These are phyloP conservation scores for Trametes cingulata DNA, from an alignment of 768 basidiomycete species.

Conservation along the genomic window DNA sequence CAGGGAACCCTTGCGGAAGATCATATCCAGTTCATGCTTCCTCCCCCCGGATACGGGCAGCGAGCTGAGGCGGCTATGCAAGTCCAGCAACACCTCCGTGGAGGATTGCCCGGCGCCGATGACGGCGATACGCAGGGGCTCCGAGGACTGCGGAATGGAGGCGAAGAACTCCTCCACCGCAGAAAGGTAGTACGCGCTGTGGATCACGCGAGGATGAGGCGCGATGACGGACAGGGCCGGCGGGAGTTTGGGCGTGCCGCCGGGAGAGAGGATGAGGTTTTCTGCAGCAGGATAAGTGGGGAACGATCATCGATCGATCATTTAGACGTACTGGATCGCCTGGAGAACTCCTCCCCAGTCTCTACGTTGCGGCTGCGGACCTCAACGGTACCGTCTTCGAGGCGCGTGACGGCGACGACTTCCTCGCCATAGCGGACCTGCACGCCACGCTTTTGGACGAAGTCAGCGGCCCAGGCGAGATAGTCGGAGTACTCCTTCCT, in stretches of 20 bases:
- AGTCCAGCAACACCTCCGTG: conserved; percentile 47
- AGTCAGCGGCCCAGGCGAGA: conserved; percentile 50
- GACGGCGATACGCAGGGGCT: conserved; percentile 44
- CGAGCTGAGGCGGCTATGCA: conserved; percentile 40
- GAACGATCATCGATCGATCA: background rate
- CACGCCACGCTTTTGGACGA: conserved; percentile 45
- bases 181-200: conserved; percentile 45
- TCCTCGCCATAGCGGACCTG: conserved; percentile 48
- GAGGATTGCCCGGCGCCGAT: conserved; percentile 52
- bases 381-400: conserved; percentile 37
- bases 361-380: conserved; percentile 39
- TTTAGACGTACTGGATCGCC: conserved; percentile 40
- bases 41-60: conserved; percentile 29
- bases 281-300: conserved; percentile 29
- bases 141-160: conserved; percentile 24
- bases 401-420: conserved; percentile 42
- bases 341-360: conserved; percentile 36
- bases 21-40: conserved; percentile 48
- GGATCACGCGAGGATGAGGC: conserved; percentile 41
- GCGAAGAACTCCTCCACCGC: conserved; percentile 40
- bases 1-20: conserved; percentile 51
- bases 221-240: conserved; percentile 34
- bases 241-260: conserved; percentile 49
- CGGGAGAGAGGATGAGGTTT: conserved; percentile 53
- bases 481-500: conserved; percentile 58